Evolutionary conservation across 2,329 filamentous ascomycete genomes (phyloP).

Genomic region (Dactylonectria macrodidyma): DNA sequence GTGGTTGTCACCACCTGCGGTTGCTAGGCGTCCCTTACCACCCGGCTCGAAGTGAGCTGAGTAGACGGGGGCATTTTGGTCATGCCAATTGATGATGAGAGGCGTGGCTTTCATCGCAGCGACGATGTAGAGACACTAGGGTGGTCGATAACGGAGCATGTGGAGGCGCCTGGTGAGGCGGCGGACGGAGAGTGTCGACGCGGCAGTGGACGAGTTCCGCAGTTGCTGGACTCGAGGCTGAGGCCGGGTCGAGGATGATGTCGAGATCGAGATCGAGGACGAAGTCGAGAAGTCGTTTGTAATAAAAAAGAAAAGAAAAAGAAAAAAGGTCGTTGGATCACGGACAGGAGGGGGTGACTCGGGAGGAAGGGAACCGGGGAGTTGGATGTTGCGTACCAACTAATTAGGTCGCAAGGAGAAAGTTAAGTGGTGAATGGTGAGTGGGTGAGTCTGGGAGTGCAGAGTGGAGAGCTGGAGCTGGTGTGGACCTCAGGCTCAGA

Average conservation of each 20-base stretch:
- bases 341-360: constrained; percentile 3
- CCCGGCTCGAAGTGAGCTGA: constrained; percentile 96
- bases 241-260: neutral
- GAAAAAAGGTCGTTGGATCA: constrained; percentile 24
- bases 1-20: constrained; percentile 96
- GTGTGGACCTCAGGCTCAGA: constrained; percentile 44
- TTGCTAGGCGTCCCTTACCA: constrained; percentile 92
- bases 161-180: constrained; percentile 37
- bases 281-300: neutral
- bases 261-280: neutral
- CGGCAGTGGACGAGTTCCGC: constrained; percentile 1
- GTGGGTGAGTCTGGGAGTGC: neutral
- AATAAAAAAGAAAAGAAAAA: constrained; percentile 9
- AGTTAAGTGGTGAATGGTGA: constrained; percentile 39
- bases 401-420: constrained; percentile 36
- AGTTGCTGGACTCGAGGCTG: neutral
- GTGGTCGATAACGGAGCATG: constrained; percentile 50
- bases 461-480: constrained; percentile 50
- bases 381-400: constrained; percentile 33
- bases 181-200: constrained; percentile 14
- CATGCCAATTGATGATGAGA: constrained; percentile 98
- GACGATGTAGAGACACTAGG: constrained; percentile 42
- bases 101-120: constrained; percentile 93
- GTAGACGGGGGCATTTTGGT: constrained; percentile 96
- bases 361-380: constrained; percentile 33